phyloP scores from a whole-genome alignment of 768 basidiomycete genomes.

The Clathrus columnatus region DNA sequence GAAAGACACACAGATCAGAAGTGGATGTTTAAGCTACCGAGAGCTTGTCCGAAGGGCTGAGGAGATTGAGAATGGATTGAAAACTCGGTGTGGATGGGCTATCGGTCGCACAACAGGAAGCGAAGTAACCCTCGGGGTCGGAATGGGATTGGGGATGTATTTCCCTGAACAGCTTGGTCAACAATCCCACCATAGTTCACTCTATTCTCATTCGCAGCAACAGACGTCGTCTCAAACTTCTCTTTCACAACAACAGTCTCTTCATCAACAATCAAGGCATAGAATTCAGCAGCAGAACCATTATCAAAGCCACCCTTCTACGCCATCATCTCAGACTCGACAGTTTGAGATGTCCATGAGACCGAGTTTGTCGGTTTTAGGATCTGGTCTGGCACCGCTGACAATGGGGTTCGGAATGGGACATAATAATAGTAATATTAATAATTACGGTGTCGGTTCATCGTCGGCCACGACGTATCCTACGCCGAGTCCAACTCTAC shows the following conservation, averaged over 20 bases:
- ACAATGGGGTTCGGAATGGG: neutral
- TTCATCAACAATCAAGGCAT: neutral
- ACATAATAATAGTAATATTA: neutral
- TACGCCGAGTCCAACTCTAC: slow-evolving; percentile 6
- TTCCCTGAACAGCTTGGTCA: neutral
- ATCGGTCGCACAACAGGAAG: neutral
- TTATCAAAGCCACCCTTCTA: neutral
- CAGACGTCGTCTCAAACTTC: neutral
- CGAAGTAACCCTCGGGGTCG: neutral
- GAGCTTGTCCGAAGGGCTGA: slow-evolving; percentile 70
- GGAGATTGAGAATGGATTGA: slow-evolving; percentile 57
- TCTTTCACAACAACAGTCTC: neutral
- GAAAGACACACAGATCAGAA: slow-evolving; percentile 57
- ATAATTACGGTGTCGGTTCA: neutral
- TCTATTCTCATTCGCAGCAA: neutral
- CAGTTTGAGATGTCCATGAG: slow-evolving; percentile 2
- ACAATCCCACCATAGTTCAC: neutral
- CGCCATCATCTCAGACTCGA: neutral
- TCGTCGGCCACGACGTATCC: neutral
- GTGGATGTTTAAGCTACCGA: slow-evolving; percentile 60
- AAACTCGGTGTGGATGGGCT: neutral
- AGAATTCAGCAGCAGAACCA: neutral
- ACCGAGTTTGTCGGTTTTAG: neutral
- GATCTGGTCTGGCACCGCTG: neutral
- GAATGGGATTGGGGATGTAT: neutral